These are phyloP conservation scores for Plenodomus biglobosus DNA, from an alignment of 2,329 filamentous ascomycete genomes.

Conservation along the genomic window DNA sequence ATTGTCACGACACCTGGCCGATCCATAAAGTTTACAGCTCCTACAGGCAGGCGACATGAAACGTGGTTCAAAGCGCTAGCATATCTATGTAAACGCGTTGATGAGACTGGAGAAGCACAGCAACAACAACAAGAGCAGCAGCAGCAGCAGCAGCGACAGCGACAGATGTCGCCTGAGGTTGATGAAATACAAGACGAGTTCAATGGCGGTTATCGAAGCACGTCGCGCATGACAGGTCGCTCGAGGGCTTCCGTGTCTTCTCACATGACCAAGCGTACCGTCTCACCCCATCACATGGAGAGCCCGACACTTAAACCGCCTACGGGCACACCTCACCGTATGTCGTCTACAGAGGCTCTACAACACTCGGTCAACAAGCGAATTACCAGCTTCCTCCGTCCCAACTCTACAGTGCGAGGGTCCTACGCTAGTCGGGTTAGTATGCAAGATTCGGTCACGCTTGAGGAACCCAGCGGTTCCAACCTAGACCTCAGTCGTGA, in stretches of 20 bases:
- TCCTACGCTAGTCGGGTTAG: constrained; percentile 53
- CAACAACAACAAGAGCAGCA: constrained; percentile 27
- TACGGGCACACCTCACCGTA: constrained; percentile 31
- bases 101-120: constrained; percentile 38
- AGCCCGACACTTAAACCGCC: constrained; percentile 52
- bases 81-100: constrained; percentile 80
- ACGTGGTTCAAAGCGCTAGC: constrained; percentile 98
- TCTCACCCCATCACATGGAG: constrained; percentile 43
- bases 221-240: constrained; percentile 55
- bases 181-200: constrained; percentile 71
- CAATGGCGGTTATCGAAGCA: constrained; percentile 63
- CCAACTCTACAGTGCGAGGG: constrained; percentile 47
- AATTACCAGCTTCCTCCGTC: constrained; percentile 50
- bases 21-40: constrained; percentile 89
- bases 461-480: constrained; percentile 63
- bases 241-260: constrained; percentile 70
- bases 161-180: constrained; percentile 57
- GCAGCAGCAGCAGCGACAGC: constrained; percentile 42
- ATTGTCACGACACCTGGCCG: constrained; percentile 87
- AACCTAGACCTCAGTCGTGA: constrained; percentile 77
- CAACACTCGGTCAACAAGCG: constrained; percentile 51
- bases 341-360: constrained; percentile 36
- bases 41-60: constrained; percentile 91
- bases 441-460: constrained; percentile 38
- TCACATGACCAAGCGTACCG: constrained; percentile 65